These are phyloP conservation scores for Macrophomina phaseolina DNA, from an alignment of 2,329 filamentous ascomycete genomes.

Conservation along the genomic window DNA sequence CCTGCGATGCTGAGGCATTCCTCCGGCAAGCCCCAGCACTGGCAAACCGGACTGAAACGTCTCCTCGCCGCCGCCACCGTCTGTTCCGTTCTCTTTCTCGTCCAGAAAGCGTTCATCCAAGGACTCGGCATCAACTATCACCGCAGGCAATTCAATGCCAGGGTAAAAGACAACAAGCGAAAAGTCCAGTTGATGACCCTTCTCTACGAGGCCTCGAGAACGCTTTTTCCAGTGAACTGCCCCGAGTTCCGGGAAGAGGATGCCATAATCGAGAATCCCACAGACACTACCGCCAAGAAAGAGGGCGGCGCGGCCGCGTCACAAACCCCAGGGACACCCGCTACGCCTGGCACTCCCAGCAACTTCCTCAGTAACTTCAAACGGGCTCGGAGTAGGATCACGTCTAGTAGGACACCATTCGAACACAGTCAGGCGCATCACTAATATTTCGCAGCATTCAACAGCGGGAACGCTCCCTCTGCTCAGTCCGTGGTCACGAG, in stretches of 20 bases:
- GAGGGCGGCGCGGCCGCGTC: slow-evolving; percentile 42
- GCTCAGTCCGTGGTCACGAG: slow-evolving; percentile 88
- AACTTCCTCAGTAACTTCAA: no score
- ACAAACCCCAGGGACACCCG: no score
- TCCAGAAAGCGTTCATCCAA: slow-evolving; percentile 78
- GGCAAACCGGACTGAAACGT: slow-evolving; percentile 64
- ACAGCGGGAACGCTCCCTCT: slow-evolving; percentile 84
- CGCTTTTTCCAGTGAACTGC: slow-evolving; percentile 91
- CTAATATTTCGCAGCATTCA: slow-evolving; percentile 61
- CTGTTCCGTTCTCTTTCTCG: slow-evolving; percentile 72
- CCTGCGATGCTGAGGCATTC: slow-evolving; percentile 35
- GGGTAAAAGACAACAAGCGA: slow-evolving; percentile 88
- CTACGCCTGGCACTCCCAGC: no score
- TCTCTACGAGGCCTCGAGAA: slow-evolving; percentile 87
- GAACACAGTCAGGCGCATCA: slow-evolving; percentile 70
- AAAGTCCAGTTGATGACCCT: slow-evolving; percentile 81
- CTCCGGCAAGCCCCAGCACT: slow-evolving; percentile 40
- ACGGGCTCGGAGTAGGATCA: no score
- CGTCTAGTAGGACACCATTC: no score
- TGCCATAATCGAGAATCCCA: slow-evolving; percentile 81
- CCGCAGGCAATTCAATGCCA: slow-evolving; percentile 78
- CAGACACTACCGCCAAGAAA: slow-evolving; percentile 65
- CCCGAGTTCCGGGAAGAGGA: slow-evolving; percentile 90
- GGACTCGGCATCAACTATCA: slow-evolving; percentile 86
- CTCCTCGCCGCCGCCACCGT: slow-evolving; percentile 72